Evolutionary conservation across 2,329 filamentous ascomycete genomes (phyloP).

Genomic region (Hypoxylon sp.): DNA sequence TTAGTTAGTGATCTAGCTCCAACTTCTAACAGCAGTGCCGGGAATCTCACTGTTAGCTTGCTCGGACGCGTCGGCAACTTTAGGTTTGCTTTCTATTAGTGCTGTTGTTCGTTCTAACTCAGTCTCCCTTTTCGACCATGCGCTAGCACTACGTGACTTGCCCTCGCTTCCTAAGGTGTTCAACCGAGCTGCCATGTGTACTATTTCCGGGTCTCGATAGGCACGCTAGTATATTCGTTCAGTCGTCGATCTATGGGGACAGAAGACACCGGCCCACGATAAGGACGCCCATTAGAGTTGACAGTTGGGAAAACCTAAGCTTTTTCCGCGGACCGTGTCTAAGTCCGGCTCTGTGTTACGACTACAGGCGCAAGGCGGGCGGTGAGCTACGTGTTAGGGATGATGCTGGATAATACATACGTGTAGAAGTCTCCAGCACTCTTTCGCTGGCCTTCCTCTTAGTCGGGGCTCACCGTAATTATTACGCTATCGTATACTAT

Average conservation of each 20-base stretch:
- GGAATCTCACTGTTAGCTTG: background rate
- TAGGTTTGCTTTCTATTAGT: background rate
- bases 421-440: conserved; percentile 1
- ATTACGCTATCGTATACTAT: conserved; percentile 29
- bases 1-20: background rate
- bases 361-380: conserved; percentile 3
- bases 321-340: conserved; percentile 19
- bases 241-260: conserved; percentile 16
- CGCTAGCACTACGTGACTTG: conserved; percentile 2
- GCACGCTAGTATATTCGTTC: background rate
- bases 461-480: conserved; percentile 14
- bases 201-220: background rate
- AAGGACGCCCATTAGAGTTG: conserved; percentile 7
- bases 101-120: background rate
- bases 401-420: background rate
- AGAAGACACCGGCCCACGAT: conserved; percentile 6
- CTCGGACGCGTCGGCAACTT: background rate
- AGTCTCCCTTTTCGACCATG: background rate
- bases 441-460: background rate
- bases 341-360: conserved; percentile 14
- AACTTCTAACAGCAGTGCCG: background rate
- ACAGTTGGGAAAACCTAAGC: conserved; percentile 16
- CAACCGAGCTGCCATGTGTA: conserved; percentile 21
- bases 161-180: background rate
- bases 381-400: conserved; percentile 27